Evolutionary conservation across 306 rosid genomes (phyloP), one percentile per base, ranked within the genome.

Genomic region (Leucaena leucocephala): DNA sequence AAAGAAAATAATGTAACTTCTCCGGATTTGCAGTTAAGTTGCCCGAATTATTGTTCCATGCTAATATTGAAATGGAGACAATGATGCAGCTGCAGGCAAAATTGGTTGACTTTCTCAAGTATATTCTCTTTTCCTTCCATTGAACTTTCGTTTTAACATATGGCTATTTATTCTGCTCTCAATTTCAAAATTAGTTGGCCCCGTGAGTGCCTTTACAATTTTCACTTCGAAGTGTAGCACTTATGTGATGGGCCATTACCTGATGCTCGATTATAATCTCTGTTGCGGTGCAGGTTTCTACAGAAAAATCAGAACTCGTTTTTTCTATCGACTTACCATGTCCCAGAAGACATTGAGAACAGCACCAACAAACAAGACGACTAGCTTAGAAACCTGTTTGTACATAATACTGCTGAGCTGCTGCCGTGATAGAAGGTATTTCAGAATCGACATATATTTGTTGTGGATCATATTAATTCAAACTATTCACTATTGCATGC

Each of bases 41-140:
- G 86, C 98, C 98, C 3, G 98, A 91, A 88, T 64, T 92, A 61
- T 78, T 95, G 85, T 78, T 68, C 72, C 76, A 87, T 80, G 97
- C 89, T 35, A 86, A 81, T 48, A 87, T 92, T 75, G 97, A 91
- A 81, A 91, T 84, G 85, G 89, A 88, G 82, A 85, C 94, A 63
- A 78, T 83, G 76, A 75, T 33, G 52, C 94, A 86, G 78, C 81
- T 95, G 87, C 89, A 80, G 76, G 77, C 84, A 71, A 87, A 85
- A 68, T 69, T 92, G 43, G 78, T 71, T 8, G 91, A 92, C 85
- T 88, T 95, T 69, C 98, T 95, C 90, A 90, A 88, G 97, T 92
- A 87, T 91, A 84, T 80, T 19, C 36, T 74, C 19, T 76, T 75
- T 63, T 72, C 67, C 40, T 70, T 50, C 63, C 65, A 27, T 68